phyloP scores from a whole-genome alignment of 805 yeast genomes.

The Jamesozyma lodderae region DNA sequence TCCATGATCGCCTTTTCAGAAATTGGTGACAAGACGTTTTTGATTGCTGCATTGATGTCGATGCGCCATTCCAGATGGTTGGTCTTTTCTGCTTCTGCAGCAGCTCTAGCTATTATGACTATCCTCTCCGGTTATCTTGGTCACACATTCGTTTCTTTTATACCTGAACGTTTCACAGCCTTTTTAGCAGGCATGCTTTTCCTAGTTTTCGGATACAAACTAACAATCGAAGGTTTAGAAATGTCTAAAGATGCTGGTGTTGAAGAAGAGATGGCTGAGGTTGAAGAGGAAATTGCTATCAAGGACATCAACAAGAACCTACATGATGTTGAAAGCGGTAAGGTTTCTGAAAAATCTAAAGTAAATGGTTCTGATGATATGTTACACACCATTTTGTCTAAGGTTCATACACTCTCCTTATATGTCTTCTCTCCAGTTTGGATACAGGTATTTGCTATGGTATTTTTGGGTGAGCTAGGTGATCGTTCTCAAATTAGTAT shows the following conservation, averaged over 20 bases:
- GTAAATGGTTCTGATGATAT: constrained; percentile 11
- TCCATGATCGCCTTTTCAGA: constrained; percentile 94
- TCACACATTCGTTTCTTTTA: constrained; percentile 75
- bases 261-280: constrained; percentile 93
- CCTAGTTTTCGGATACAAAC: constrained; percentile 69
- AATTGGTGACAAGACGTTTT: constrained; percentile 93
- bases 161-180: constrained; percentile 74
- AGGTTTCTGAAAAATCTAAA: constrained; percentile 7
- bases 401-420: constrained; percentile 46
- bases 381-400: constrained; percentile 35
- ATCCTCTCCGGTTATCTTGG: constrained; percentile 85
- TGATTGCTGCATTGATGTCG: constrained; percentile 96
- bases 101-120: constrained; percentile 85
- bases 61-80: constrained; percentile 80
- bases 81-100: constrained; percentile 83
- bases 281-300: constrained; percentile 81
- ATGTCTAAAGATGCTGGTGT: constrained; percentile 82
- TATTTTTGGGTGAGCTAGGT: constrained; percentile 98
- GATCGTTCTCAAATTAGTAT: constrained; percentile 97
- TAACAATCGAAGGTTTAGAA: constrained; percentile 69
- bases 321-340: constrained; percentile 54
- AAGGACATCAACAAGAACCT: constrained; percentile 43
- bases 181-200: constrained; percentile 74
- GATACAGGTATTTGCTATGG: constrained; percentile 92
- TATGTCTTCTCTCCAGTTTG: constrained; percentile 76